These are phyloP conservation scores for Pleurozium schreberi DNA, from an alignment of 225 moss, liverwort and hornwort genomes.

Conservation along the genomic window DNA sequence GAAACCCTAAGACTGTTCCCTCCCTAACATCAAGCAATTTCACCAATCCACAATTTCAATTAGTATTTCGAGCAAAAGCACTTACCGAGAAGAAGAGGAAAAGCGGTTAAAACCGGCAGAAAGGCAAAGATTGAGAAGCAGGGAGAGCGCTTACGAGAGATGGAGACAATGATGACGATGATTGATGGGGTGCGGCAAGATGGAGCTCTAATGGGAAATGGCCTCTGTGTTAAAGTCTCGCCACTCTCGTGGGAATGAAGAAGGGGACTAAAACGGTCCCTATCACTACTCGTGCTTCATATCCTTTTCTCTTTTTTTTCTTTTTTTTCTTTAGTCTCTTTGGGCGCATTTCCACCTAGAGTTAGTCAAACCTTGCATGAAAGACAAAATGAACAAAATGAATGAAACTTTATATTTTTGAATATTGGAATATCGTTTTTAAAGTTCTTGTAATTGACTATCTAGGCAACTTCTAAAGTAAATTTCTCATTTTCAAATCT, in stretches of 20 bases:
- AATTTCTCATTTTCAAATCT: background rate
- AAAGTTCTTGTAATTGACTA: background rate
- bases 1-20: background rate
- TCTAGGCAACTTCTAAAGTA: rapidly evolving
- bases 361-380: no score
- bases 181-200: background rate
- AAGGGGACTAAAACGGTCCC: background rate
- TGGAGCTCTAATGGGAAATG: background rate
- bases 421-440: background rate
- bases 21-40: background rate
- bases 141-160: background rate
- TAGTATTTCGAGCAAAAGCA: background rate
- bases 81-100: background rate
- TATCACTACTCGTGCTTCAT: background rate
- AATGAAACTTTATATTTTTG: background rate
- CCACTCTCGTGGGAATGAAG: background rate
- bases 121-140: background rate
- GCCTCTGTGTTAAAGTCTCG: background rate
- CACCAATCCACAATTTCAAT: background rate
- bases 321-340: no score
- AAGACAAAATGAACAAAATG: no score
- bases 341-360: no score
- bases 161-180: background rate
- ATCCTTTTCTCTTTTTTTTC: no score
- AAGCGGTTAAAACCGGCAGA: background rate